Evolutionary conservation across 2,329 filamentous ascomycete species (phyloP).

Genomic region (Penicillium sp.): DNA sequence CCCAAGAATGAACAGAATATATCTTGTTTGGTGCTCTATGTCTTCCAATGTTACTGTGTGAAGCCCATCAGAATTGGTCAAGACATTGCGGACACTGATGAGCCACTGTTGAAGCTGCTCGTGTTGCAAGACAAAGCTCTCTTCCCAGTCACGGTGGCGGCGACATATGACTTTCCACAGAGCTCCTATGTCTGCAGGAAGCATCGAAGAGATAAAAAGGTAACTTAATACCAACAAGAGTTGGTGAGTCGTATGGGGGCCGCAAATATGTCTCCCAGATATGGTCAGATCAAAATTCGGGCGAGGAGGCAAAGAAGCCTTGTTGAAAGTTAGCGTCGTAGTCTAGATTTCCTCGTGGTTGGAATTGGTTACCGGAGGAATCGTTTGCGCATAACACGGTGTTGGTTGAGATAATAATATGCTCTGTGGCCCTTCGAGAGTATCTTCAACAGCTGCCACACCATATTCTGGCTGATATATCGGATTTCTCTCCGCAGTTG

Average conservation of each 20-base stretch:
- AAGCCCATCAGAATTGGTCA: not conserved
- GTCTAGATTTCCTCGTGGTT: not conserved
- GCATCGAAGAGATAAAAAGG: not conserved
- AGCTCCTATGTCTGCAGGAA: not conserved
- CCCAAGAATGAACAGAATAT: not conserved
- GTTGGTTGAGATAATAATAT: not conserved
- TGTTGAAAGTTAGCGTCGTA: not conserved
- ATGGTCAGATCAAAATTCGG: not conserved
- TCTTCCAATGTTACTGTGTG: slow-evolving; percentile 1
- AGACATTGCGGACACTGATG: not conserved
- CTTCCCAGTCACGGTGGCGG: not conserved
- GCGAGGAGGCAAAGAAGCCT: not conserved
- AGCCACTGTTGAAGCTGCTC: not conserved
- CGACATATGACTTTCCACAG: not conserved
- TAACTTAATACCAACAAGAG: not conserved
- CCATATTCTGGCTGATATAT: not conserved
- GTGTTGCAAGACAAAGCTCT: not conserved
- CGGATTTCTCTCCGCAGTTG: not conserved
- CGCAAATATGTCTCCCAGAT: not conserved
- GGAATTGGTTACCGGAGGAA: not conserved
- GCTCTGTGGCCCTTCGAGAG: not conserved
- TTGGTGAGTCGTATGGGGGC: not conserved
- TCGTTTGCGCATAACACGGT: too few species aligned
- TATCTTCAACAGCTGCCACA: not conserved
- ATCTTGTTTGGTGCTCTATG: not conserved